Evolutionary conservation across 83 land plant species (phyloP), one percentile per base, ranked within the genome.

Genomic region (Diphasiastrum complanatum): DNA sequence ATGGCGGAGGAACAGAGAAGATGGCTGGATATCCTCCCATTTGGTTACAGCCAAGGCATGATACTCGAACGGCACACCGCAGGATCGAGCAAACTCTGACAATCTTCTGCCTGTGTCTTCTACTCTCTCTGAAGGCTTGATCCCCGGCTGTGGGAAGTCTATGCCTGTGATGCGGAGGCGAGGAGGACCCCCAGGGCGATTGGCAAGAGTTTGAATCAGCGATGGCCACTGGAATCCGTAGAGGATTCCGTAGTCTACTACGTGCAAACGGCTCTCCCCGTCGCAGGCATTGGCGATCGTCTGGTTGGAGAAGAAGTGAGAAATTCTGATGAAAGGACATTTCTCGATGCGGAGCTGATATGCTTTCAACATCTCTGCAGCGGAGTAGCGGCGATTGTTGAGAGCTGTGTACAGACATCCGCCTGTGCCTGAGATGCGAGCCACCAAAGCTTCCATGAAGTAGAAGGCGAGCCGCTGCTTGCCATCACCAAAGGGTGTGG

Each of bases 181-280:
- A 1, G 89, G 97, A 54, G 89, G 85, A 19, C 93, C 85, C 43
- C 85, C 85, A 26, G 62, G 64, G 16, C 75, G 78, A 10, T 35
- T 50, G 0, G 89, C 71, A 3, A 91, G 75, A 12, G 77, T 76
- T 30, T 82, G 73, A 31, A 91, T 60, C 27, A 91, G 69, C 56
- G 74, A 78, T 5, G 97, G 95, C 97, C 97, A 91, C 33, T 80
- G 83, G 33, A 87, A 78, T 22, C 95, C 97, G 54, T 80, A 81
- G 0, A 73, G 51, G 38, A 91, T 84, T 1, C 97, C 97, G 56
- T 81, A 84, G 69, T 87, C 97, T 8, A 91, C 51, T 24, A 90
- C 78, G 61, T 91, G 97, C 6, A 87, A 54, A 47, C 66, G 70
- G 1, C 74, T 56, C 4, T 74, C 72, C 14, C 72, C 78, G 55